Evolutionary conservation across 75 land plant species (phyloP).

Genomic region (Sequoiadendron giganteum): DNA sequence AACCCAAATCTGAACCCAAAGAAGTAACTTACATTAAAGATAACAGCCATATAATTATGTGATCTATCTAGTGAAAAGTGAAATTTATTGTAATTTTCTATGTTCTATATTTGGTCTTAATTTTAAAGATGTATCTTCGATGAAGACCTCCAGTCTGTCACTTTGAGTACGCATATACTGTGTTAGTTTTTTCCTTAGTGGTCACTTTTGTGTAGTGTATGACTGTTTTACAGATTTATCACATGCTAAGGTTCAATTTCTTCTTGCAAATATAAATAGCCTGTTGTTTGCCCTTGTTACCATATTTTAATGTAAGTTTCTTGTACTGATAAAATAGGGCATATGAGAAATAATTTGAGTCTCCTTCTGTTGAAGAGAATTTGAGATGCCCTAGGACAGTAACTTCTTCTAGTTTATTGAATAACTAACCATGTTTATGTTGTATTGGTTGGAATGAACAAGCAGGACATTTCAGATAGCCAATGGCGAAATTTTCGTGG

Average conservation of each 20-base stretch:
- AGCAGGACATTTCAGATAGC: slow-evolving; percentile 83
- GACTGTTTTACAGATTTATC: background rate
- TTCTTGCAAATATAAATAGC: background rate
- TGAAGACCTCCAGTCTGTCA: slow-evolving; percentile 2
- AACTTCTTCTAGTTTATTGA: background rate
- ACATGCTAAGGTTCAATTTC: background rate
- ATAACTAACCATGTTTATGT: background rate
- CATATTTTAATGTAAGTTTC: background rate
- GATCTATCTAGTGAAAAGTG: background rate
- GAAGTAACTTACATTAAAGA: background rate
- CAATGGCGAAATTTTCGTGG: slow-evolving; percentile 93
- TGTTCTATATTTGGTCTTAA: background rate
- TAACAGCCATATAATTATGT: background rate
- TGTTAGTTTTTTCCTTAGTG: background rate
- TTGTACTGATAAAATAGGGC: background rate
- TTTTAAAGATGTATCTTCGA: background rate
- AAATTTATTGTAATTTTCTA: background rate
- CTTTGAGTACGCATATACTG: background rate
- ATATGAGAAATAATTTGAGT: background rate
- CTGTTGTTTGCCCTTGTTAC: background rate
- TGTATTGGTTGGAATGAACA: background rate
- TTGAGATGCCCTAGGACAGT: background rate
- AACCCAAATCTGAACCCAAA: background rate
- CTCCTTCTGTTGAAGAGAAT: background rate
- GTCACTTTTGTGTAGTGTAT: background rate